Conservation (phyloP, 1,284 basidiomycete genomes). For the Papiliotrema fonsecae region DNA sequence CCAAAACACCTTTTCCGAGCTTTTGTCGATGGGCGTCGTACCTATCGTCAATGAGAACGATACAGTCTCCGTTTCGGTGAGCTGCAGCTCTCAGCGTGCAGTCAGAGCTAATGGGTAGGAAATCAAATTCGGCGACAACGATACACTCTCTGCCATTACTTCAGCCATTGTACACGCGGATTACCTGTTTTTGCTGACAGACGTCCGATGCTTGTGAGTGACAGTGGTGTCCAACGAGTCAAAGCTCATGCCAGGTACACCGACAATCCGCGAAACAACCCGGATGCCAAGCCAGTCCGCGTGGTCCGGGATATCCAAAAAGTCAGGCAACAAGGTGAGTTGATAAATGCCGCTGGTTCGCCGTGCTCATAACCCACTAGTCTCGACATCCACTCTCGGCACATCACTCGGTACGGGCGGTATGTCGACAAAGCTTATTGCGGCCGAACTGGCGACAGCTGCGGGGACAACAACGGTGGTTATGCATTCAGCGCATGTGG, state of each 20-base stretch:
- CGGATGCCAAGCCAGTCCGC: conserved; percentile 71
- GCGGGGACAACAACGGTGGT: conserved; percentile 95
- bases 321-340: conserved; percentile 75
- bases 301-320: conserved; percentile 76
- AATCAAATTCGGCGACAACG: conserved; percentile 99
- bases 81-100: conserved; percentile 37
- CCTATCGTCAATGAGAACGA: conserved; percentile 97
- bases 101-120: conserved; percentile 55
- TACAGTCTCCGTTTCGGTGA: conserved; percentile 86
- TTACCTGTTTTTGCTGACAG: conserved; percentile 92
- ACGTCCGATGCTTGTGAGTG: conserved; percentile 78
- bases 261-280: conserved; percentile 87
- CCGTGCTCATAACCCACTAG: not conserved
- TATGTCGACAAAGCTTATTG: conserved; percentile 99
- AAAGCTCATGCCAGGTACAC: conserved; percentile 58
- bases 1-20: conserved; percentile 83
- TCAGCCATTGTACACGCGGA: conserved; percentile 96
- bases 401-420: conserved; percentile 94
- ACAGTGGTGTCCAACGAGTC: not conserved
- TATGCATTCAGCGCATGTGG: conserved; percentile 72
- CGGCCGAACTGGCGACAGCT: conserved; percentile 92
- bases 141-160: conserved; percentile 94
- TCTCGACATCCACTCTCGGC: conserved; percentile 72
- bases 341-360: conserved; percentile 6
- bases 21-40: conserved; percentile 83